Conservation (phyloP, 768 basidiomycete species). For the Tulasnella sp. region DNA sequence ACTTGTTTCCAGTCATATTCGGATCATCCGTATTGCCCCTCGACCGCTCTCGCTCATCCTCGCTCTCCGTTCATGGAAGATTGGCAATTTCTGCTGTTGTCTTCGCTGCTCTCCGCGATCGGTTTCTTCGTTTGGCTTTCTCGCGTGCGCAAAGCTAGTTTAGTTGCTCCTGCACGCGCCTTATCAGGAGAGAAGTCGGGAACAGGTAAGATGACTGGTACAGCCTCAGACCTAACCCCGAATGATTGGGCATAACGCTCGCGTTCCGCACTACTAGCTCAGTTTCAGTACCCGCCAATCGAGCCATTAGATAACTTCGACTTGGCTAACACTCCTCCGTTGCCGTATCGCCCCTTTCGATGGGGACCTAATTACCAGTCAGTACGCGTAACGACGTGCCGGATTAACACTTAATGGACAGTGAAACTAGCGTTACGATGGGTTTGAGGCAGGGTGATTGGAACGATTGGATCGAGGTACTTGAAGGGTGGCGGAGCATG, state of each 20-base stretch:
- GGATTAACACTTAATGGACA: not conserved
- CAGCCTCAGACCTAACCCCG: not conserved
- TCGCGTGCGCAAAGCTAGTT: not conserved
- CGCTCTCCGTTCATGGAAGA: not conserved
- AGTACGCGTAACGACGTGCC: not conserved
- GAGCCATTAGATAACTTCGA: slow-evolving; percentile 5
- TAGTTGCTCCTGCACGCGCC: not conserved
- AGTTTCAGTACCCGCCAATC: slow-evolving; percentile 9
- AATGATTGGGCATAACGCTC: not conserved
- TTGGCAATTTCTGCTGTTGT: not conserved
- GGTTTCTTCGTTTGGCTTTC: not conserved
- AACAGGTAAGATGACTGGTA: not conserved
- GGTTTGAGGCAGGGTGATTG: slow-evolving; percentile 55
- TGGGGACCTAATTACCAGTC: slow-evolving; percentile 16
- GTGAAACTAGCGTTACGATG: slow-evolving; percentile 46
- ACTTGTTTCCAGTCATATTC: not conserved
- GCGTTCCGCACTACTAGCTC: not conserved
- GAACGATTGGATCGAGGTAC: slow-evolving; percentile 65
- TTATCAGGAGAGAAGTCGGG: not conserved
- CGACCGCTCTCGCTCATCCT: not conserved
- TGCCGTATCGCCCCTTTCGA: slow-evolving; percentile 21
- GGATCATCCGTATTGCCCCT: not conserved
- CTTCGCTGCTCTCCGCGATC: not conserved
- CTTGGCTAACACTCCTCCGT: slow-evolving; percentile 15
- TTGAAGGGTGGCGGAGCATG: not conserved